Percentiles rank a stretch among this genome's conserved stretches.
Conservation (phyloP, 2,329 filamentous ascomycete genomes). For the Decorospora gaudefroyi region DNA sequence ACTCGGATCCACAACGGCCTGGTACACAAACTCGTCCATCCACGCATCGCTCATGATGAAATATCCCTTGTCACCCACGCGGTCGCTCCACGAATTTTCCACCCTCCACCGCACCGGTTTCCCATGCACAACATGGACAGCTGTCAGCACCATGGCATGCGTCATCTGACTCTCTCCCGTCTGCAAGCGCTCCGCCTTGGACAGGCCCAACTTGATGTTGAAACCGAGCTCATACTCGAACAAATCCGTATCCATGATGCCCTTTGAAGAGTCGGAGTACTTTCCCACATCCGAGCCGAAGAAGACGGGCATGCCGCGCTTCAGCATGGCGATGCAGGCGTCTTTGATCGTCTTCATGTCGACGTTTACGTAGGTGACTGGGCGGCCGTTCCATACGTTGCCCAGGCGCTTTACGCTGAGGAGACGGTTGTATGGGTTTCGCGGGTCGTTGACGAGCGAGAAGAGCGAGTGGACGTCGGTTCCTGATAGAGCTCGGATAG, state of each 20-base stretch:
- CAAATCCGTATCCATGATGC: conserved; percentile 79
- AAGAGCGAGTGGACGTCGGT: conserved; percentile 70
- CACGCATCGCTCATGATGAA: conserved; percentile 83
- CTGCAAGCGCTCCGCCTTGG: conserved; percentile 73
- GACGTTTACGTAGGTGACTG: conserved; percentile 82
- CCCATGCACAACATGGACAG: conserved; percentile 73
- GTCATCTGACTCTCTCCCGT: conserved; percentile 83
- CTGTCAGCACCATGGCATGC: conserved; percentile 89
- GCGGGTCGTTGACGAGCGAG: conserved; percentile 83
- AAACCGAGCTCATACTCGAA: conserved; percentile 85
- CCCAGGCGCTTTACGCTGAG: conserved; percentile 79
- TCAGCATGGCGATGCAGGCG: conserved; percentile 76
- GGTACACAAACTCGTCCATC: conserved; percentile 73
- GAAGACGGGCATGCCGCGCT: conserved; percentile 78
- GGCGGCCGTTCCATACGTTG: conserved; percentile 77
- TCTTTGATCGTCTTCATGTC: conserved; percentile 72
- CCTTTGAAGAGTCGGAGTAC: conserved; percentile 68
- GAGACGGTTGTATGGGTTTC: conserved; percentile 72
- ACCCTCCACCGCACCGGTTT: conserved; percentile 78
- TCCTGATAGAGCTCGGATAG: conserved; percentile 61
- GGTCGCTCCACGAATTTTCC: conserved; percentile 81
- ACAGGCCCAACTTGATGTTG: conserved; percentile 72
- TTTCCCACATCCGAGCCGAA: conserved; percentile 89
- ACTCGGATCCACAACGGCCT: conserved; percentile 78
- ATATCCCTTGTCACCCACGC: conserved; percentile 75